Percentiles rank a stretch among this genome's conserved stretches.
These are phyloP conservation scores for Phaeosphaeriaceae sp. DNA, from an alignment of 2,329 filamentous ascomycete species.

Conservation along the genomic window DNA sequence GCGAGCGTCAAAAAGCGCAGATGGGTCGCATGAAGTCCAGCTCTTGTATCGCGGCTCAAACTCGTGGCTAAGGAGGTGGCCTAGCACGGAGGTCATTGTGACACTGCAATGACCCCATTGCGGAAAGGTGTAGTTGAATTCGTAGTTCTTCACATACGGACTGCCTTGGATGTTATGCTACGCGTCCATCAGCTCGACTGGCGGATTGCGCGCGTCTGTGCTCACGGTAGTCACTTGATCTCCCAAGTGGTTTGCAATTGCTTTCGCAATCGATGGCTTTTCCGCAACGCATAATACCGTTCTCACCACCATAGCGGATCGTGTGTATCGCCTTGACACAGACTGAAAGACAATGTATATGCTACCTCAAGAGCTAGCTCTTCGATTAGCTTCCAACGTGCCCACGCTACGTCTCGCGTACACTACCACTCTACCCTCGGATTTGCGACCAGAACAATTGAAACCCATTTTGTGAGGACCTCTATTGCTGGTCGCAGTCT, in stretches of 20 bases:
- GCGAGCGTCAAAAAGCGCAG: slow-evolving; percentile 79
- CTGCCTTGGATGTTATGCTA: slow-evolving; percentile 72
- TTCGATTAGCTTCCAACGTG: too few relatives aligned
- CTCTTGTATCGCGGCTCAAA: slow-evolving; percentile 76
- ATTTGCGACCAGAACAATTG: too few relatives aligned
- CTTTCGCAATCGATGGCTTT: slow-evolving; percentile 94
- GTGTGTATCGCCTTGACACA: too few relatives aligned
- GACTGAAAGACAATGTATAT: too few relatives aligned
- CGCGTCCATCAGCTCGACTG: slow-evolving; percentile 9
- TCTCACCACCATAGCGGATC: too few relatives aligned
- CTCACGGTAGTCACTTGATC: slow-evolving; percentile 75
- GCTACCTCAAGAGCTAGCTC: too few relatives aligned
- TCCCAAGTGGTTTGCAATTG: slow-evolving; percentile 86
- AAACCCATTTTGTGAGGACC: too few relatives aligned
- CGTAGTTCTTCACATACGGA: slow-evolving; percentile 91
- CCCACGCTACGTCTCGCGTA: too few relatives aligned
- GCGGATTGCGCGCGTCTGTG: not conserved
- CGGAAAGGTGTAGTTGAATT: slow-evolving; percentile 87
- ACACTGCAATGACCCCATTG: slow-evolving; percentile 83
- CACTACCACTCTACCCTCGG: too few relatives aligned
- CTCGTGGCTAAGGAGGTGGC: slow-evolving; percentile 82
- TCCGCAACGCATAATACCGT: slow-evolving; percentile 76
- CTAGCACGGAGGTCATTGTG: slow-evolving; percentile 91
- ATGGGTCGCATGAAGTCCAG: slow-evolving; percentile 82
- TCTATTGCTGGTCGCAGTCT: too few relatives aligned